These are phyloP conservation scores for Kluyveromyces lactis DNA, from an alignment of 805 yeast genomes.

Conservation along the genomic window DNA sequence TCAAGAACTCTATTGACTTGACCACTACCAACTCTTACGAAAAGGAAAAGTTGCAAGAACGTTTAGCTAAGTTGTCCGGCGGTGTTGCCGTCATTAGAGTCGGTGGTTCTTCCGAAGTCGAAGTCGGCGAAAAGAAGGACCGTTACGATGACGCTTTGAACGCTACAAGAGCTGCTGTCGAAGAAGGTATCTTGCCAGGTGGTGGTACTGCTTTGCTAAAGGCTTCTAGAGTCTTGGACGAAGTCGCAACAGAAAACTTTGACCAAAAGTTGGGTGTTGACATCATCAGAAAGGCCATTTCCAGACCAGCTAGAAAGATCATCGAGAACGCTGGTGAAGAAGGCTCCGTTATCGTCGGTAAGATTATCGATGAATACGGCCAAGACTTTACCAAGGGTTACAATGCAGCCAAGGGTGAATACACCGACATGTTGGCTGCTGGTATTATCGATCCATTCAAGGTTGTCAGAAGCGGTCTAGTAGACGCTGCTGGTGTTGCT, in stretches of 20 bases:
- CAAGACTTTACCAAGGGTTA: slow-evolving; percentile 82
- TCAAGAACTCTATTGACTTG: slow-evolving; percentile 71
- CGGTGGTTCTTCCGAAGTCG: slow-evolving; percentile 95
- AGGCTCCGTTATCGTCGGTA: slow-evolving; percentile 94
- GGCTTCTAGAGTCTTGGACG: slow-evolving; percentile 72
- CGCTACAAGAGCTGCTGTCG: slow-evolving; percentile 98
- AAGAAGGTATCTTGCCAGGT: slow-evolving; percentile 98
- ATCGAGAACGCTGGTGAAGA: slow-evolving; percentile 96
- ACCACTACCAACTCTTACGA: slow-evolving; percentile 76
- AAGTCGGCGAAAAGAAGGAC: slow-evolving; percentile 99
- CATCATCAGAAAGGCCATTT: slow-evolving; percentile 84
- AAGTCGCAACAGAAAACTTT: slow-evolving; percentile 72
- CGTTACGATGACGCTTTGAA: slow-evolving; percentile 97
- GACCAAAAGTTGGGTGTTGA: slow-evolving; percentile 96
- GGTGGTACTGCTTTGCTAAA: slow-evolving; percentile 97
- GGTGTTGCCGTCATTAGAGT: slow-evolving; percentile 98
- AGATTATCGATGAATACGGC: slow-evolving; percentile 47
- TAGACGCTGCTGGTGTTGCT: slow-evolving; percentile 97
- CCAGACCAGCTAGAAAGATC: slow-evolving; percentile 92
- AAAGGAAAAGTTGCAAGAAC: slow-evolving; percentile 92
- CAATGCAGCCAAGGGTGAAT: slow-evolving; percentile 87
- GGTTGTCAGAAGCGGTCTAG: slow-evolving; percentile 92
- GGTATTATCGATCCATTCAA: slow-evolving; percentile 99
- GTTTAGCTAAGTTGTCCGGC: slow-evolving; percentile 92
- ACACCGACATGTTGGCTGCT: slow-evolving; percentile 89